phyloP scores from a whole-genome alignment of 2,329 filamentous ascomycete species.

The Cercospora janseana region DNA sequence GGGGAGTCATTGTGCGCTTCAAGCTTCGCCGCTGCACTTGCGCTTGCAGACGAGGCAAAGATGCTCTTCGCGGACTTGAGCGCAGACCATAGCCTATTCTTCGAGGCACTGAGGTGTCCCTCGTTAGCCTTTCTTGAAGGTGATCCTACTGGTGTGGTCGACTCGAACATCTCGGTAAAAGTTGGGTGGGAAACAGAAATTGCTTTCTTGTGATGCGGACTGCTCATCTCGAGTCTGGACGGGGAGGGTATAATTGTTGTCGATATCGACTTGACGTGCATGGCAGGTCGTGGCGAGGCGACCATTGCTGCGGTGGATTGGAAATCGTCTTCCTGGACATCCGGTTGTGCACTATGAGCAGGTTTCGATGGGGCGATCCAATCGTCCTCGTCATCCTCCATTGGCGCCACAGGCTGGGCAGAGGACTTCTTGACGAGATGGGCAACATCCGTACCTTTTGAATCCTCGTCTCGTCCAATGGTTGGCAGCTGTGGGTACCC shows the following conservation, averaged over 20 bases:
- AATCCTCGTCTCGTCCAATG: constrained; percentile 21
- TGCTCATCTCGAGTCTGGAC: constrained; percentile 39
- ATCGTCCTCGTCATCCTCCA: constrained; percentile 54
- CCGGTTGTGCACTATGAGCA: constrained; percentile 16
- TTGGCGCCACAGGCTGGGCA: constrained; percentile 26
- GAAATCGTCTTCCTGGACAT: constrained; percentile 16
- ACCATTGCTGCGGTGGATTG: constrained; percentile 16
- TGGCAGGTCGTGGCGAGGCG: constrained; percentile 42
- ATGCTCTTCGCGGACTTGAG: constrained; percentile 83
- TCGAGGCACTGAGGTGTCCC: constrained; percentile 85
- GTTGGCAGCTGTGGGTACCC: constrained; percentile 43
- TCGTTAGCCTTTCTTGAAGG: constrained; percentile 60
- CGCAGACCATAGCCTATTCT: constrained; percentile 87
- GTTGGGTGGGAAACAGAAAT: constrained; percentile 46
- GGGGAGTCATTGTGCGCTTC: constrained; percentile 44
- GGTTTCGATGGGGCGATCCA: constrained; percentile 55
- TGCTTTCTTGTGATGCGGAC: constrained; percentile 56
- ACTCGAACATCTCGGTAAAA: constrained; percentile 37
- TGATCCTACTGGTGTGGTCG: constrained; percentile 59
- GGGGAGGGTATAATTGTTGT: constrained; percentile 47
- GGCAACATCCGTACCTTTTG: constrained; percentile 11
- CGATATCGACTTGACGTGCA: constrained; percentile 40
- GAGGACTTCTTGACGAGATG: constrained; percentile 11
- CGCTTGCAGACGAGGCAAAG: constrained; percentile 69
- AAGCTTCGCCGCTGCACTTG: constrained; percentile 58